phyloP scores from a whole-genome alignment of 352 stramenopile species.

The Phytophthora colocasiae region DNA sequence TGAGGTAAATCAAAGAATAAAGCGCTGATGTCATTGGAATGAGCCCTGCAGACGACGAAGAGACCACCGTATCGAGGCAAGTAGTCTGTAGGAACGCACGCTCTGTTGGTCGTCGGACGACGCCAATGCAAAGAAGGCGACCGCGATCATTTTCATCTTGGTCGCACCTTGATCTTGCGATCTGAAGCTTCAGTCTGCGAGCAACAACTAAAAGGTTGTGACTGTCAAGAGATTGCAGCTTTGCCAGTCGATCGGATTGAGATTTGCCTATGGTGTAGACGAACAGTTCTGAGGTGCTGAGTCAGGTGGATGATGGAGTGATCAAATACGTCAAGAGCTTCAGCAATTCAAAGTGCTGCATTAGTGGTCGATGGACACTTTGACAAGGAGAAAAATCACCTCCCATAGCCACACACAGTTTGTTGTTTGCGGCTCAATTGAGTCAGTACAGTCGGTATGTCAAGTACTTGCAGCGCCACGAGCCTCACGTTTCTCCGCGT shows the following conservation, averaged over 20 bases:
- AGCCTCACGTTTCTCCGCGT: conserved; percentile 14
- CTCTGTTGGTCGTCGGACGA: conserved; percentile 6
- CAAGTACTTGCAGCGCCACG: neutral
- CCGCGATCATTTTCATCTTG: conserved; percentile 34
- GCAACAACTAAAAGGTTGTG: neutral
- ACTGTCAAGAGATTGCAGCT: conserved; percentile 16
- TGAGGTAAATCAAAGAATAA: conserved; percentile 22
- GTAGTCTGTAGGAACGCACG: conserved; percentile 6
- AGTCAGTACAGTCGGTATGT: conserved; percentile 5
- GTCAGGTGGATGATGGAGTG: neutral
- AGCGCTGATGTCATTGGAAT: neutral
- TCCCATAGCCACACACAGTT: neutral
- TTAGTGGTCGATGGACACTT: too few relatives aligned
- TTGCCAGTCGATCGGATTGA: conserved; percentile 4
- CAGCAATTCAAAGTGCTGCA: neutral
- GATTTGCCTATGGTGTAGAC: conserved; percentile 14
- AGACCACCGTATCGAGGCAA: neutral
- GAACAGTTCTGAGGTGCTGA: neutral
- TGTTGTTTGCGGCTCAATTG: conserved; percentile 1
- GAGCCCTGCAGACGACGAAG: neutral
- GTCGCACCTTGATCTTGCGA: conserved; percentile 19
- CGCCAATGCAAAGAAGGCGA: conserved; percentile 14
- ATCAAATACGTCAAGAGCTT: conserved; percentile 1
- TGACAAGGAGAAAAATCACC: neutral
- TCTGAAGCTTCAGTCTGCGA: conserved; percentile 3